Percentiles rank a stretch among this genome's conserved stretches.
These are phyloP conservation scores for Nannochloropsis salina DNA, from an alignment of 108 stramenopile genomes.

Conservation along the genomic window DNA sequence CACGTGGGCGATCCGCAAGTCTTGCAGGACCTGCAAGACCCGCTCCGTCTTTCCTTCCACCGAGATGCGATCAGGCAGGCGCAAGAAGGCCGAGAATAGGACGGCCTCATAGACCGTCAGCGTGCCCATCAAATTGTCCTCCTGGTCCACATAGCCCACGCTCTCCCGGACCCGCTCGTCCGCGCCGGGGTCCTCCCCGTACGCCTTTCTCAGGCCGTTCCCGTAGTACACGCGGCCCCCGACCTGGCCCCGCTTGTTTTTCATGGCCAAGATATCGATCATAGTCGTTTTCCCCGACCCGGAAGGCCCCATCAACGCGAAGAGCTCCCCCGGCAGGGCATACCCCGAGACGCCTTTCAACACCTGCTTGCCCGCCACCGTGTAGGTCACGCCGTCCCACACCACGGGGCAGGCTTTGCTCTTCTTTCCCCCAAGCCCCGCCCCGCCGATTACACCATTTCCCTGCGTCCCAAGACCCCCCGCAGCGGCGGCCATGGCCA, in stretches of 20 bases:
- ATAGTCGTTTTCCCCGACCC: neutral
- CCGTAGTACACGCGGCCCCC: neutral
- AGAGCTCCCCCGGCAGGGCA: neutral
- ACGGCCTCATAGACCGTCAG: neutral
- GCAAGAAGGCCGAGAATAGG: neutral
- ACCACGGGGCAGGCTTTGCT: neutral
- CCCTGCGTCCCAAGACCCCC: neutral
- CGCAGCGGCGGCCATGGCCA: neutral
- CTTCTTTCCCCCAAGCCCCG: neutral
- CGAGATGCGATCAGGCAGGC: neutral
- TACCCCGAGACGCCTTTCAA: neutral
- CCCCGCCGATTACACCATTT: neutral
- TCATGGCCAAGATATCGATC: neutral
- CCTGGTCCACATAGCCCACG: neutral
- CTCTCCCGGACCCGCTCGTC: neutral
- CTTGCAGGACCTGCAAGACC: neutral
- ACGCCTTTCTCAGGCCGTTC: neutral
- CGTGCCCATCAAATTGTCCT: conserved; percentile 6
- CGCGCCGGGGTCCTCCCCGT: neutral
- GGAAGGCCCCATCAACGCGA: neutral
- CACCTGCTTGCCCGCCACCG: neutral
- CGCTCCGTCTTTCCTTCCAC: neutral
- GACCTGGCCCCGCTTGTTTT: neutral
- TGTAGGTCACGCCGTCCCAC: neutral
- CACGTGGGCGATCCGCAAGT: neutral